Evolutionary conservation across 768 basidiomycete genomes (phyloP).

Genomic region (Rhodocollybia butyracea): DNA sequence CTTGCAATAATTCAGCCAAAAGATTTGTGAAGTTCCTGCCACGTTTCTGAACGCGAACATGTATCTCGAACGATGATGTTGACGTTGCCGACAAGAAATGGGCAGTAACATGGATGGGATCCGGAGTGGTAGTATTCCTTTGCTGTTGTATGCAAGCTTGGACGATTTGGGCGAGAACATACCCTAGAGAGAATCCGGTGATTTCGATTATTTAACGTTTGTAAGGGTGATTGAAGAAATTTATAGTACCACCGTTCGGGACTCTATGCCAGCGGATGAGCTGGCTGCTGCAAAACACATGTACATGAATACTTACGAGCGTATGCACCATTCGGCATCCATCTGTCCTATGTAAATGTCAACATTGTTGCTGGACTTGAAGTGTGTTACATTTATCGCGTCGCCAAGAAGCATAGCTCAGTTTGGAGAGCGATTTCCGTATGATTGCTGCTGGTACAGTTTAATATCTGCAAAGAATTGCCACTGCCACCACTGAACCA

Average conservation of each 20-base stretch:
- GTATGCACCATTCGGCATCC: conserved; percentile 1
- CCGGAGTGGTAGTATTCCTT: conserved; percentile 40
- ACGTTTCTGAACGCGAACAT: conserved; percentile 41
- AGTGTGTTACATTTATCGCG: not conserved
- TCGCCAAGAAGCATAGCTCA: not conserved
- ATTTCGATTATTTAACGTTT: too few relatives aligned
- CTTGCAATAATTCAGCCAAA: conserved; percentile 56
- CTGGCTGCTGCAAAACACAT: too few relatives aligned
- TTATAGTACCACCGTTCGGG: not conserved
- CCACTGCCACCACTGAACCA: too few relatives aligned
- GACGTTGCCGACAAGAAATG: conserved; percentile 51
- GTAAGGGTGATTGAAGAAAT: too few relatives aligned
- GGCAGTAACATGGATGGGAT: conserved; percentile 59
- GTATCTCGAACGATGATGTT: conserved; percentile 41
- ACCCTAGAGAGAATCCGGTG: conserved; percentile 37
- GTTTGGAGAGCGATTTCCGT: too few relatives aligned
- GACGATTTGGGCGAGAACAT: conserved; percentile 51
- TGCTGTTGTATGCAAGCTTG: conserved; percentile 55
- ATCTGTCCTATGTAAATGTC: not conserved
- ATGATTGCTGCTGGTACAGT: too few relatives aligned
- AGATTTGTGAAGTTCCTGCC: conserved; percentile 57
- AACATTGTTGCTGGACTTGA: not conserved
- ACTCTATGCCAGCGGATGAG: not conserved
- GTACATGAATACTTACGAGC: not conserved
- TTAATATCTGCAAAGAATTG: too few relatives aligned